These are phyloP conservation scores for Zymoseptoria brevis DNA, from an alignment of 2,329 filamentous ascomycete genomes.

Conservation along the genomic window DNA sequence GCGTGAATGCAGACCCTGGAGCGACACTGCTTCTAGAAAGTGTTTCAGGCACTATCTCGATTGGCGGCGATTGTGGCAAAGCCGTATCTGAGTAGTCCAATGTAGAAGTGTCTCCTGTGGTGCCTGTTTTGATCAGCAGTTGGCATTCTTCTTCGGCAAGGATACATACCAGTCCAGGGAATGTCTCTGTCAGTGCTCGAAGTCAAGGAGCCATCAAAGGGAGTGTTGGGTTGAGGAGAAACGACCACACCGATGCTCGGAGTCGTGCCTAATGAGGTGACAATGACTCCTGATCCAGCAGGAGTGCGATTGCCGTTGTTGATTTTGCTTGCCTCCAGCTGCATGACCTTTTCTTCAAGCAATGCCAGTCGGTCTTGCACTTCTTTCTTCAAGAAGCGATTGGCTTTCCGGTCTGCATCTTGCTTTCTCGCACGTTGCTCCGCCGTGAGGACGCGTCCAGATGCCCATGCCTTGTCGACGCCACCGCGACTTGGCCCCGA, in stretches of 20 bases:
- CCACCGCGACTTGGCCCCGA: conserved; percentile 3
- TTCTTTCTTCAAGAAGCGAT: conserved; percentile 20
- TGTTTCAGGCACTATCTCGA: neutral
- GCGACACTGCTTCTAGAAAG: neutral
- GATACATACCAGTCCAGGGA: neutral
- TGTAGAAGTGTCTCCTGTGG: neutral
- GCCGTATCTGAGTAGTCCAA: neutral
- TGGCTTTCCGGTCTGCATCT: conserved; percentile 19
- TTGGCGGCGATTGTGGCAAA: neutral
- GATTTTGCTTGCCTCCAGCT: conserved; percentile 7
- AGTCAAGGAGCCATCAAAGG: neutral
- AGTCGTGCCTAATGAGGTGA: neutral
- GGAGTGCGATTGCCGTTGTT: neutral
- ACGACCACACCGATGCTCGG: neutral
- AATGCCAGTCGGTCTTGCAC: conserved; percentile 16
- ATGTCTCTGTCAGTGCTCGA: neutral
- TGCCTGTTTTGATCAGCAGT: neutral
- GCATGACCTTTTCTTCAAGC: conserved; percentile 15
- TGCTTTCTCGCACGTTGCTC: conserved; percentile 19
- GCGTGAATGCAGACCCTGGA: neutral
- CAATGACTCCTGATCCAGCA: neutral
- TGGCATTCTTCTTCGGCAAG: neutral
- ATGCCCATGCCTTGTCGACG: conserved; percentile 15
- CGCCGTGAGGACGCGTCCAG: conserved; percentile 17
- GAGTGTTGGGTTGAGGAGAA: neutral